phyloP scores from a whole-genome alignment of 208 protist genomes.

The Trichomonas gallinae region DNA sequence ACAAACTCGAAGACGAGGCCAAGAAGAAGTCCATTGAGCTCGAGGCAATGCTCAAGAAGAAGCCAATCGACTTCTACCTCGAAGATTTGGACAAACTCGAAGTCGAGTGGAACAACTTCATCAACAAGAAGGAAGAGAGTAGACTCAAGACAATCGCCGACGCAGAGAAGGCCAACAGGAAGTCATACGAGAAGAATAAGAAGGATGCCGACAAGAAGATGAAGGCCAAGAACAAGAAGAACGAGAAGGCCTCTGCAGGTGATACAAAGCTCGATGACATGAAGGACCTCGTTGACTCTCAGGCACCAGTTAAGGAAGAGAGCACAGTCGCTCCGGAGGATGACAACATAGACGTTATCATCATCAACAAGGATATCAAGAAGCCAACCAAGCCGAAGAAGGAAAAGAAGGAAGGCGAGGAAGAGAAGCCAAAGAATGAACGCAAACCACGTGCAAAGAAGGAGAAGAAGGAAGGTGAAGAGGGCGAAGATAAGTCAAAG shows the following conservation, averaged over 20 bases:
- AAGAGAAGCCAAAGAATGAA: neutral
- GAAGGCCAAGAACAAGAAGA: neutral
- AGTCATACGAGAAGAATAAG: neutral
- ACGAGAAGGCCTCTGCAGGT: neutral
- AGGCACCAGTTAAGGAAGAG: neutral
- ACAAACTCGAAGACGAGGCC: constrained; percentile 64
- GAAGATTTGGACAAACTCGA: constrained; percentile 41
- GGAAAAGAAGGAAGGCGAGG: neutral
- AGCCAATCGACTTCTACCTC: constrained; percentile 48
- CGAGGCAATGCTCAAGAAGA: constrained; percentile 52
- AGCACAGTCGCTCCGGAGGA: neutral
- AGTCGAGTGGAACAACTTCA: constrained; percentile 1
- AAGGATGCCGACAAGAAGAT: neutral
- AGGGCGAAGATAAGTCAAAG: neutral
- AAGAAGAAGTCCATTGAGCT: constrained; percentile 55
- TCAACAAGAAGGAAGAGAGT: neutral
- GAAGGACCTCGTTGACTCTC: neutral
- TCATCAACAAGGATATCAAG: neutral
- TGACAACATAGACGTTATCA: neutral
- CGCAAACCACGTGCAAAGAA: neutral
- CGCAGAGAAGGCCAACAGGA: neutral
- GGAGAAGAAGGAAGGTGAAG: neutral
- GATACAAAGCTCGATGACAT: neutral
- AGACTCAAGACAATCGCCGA: neutral
- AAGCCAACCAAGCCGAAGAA: neutral